phyloP scores from a whole-genome alignment of 495 filamentous ascomycete genomes.

The Podospora pseudopauciseta region DNA sequence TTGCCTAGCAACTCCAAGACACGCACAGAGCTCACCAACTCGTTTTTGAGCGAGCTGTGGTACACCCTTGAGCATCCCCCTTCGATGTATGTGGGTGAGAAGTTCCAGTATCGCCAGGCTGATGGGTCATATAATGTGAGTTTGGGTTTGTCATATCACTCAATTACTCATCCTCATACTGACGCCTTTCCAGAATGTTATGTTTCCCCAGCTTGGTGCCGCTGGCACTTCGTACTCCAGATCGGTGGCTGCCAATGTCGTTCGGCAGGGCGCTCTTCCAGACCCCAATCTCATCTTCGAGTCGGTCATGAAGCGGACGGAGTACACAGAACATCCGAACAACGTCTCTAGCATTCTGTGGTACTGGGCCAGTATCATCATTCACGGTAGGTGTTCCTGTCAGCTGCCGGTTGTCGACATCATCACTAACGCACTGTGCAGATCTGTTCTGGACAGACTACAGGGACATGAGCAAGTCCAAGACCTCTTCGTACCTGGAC shows the following conservation, averaged over 20 bases:
- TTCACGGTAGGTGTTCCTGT: conserved; percentile 53
- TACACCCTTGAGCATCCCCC: conserved; percentile 56
- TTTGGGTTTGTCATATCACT: not conserved
- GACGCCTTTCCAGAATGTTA: conserved; percentile 34
- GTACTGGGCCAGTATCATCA: conserved; percentile 86
- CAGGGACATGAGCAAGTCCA: conserved; percentile 51
- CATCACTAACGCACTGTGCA: not conserved
- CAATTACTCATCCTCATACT: not conserved
- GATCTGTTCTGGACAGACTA: conserved; percentile 43
- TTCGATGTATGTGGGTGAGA: conserved; percentile 57
- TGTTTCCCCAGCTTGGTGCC: conserved; percentile 44
- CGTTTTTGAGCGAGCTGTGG: conserved; percentile 70
- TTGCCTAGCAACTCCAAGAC: conserved; percentile 61
- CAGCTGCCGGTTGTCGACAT: not conserved
- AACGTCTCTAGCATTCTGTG: conserved; percentile 85
- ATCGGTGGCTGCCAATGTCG: conserved; percentile 59
- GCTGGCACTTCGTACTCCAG: conserved; percentile 63
- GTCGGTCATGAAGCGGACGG: conserved; percentile 50
- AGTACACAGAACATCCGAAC: conserved; percentile 53
- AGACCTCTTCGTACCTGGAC: conserved; percentile 83
- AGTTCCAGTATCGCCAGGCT: conserved; percentile 63
- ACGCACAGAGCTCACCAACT: conserved; percentile 61
- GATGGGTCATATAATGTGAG: conserved; percentile 63
- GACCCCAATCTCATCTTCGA: conserved; percentile 80
- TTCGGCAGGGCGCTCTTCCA: conserved; percentile 63